Evolutionary conservation across 2,329 filamentous ascomycete genomes (phyloP), one percentile per base, ranked within the genome.

Genomic region (Ramularia endophylla): DNA sequence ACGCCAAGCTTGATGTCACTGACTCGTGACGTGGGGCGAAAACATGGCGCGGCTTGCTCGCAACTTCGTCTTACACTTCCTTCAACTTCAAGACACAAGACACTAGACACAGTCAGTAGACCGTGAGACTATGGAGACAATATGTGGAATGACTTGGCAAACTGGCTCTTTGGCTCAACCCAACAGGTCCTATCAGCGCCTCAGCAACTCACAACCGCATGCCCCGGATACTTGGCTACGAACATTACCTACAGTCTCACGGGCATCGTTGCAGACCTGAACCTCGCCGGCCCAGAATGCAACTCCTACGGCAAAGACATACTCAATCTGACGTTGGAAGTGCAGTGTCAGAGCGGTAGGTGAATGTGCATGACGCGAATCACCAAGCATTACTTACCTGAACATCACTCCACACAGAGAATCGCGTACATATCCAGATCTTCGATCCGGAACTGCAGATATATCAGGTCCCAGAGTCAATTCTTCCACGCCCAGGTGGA

Each of bases 401-500:
- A 28, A 13, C 11, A 28, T n/a, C n/a, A n/a, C n/a, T 32, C 3
- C 8, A 8, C 29, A 28, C 29, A 46, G 46, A 28, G 5, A 44
- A 52, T 28, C 79, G 83, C 13, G 72, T 87, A 3, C 84, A 87
- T 56, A 78, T 54, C 28, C 50, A 52, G 52, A 85, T 88, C 42
- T 77, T 80, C 48, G 85, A 89, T 60, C 70, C 74, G 5, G 75
- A 68, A 13, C 73, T 81, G 45, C 72, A 78, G 16, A 81, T 84
- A 28, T 90, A 85, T 54, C 83, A 88, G 57, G 76, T 90, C 1
- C 84, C 84, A 8, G 77, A 82, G 29, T 73, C 74, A 2, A 76
- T 87, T 15, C 66, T 88, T n/a, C 73, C 81, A 2, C 75, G 82
- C 1, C 81, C 82, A 1, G 52, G 52, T 11, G 56, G 59, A 3